These are phyloP conservation scores for Capsicum pubescens DNA, from an alignment of 257 asterid species.

Conservation along the genomic window DNA sequence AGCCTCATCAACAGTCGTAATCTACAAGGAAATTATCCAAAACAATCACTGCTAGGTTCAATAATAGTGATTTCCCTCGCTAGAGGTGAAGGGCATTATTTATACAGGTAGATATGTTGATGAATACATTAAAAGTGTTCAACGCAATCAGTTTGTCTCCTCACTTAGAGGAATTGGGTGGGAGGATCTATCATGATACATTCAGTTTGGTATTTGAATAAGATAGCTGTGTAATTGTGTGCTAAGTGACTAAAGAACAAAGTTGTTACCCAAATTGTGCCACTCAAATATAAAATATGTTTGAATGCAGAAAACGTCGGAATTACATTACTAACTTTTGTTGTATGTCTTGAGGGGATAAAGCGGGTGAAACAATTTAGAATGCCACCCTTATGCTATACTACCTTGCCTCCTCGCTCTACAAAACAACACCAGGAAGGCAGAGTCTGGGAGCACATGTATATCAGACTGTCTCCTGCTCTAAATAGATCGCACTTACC, in stretches of 20 bases:
- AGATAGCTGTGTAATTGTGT: no score
- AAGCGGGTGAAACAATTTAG: neutral
- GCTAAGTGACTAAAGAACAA: no score
- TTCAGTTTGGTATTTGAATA: neutral
- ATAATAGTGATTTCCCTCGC: no score
- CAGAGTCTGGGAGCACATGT: neutral
- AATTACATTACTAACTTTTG: neutral
- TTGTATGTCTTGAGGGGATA: neutral
- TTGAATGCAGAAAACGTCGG: neutral
- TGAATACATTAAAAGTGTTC: no score
- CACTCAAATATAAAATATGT: no score
- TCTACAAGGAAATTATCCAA: conserved; percentile 16
- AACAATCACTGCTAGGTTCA: neutral
- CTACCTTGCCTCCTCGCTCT: neutral
- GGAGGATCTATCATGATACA: no score
- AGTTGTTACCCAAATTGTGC: no score
- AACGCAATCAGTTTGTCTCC: no score
- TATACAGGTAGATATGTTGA: no score
- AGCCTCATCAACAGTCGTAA: no score
- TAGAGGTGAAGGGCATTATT: no score
- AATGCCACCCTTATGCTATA: neutral
- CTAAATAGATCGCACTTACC: neutral
- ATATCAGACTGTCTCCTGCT: neutral
- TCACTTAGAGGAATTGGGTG: no score
- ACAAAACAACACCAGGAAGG: neutral